A percentile compares a stretch with the other conserved stretches of the same genome.
Evolutionary conservation across 2,329 filamentous ascomycete species (phyloP).

Genomic region (Penicillium aurantiogriseum): DNA sequence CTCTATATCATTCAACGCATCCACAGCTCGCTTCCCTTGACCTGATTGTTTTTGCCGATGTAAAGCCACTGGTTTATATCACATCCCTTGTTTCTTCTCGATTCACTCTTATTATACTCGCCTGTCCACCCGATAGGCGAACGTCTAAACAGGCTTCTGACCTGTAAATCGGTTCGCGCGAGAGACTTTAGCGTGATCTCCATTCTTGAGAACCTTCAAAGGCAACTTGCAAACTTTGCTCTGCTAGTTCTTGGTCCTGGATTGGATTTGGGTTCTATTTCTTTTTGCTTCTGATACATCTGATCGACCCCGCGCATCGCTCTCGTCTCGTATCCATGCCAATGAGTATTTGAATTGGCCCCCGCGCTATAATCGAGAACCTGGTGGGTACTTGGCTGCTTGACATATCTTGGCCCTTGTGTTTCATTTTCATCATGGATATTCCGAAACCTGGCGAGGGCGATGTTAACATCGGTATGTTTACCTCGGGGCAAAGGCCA

Average conservation of each 20-base stretch:
- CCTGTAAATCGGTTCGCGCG: conserved; percentile 13
- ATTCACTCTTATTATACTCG: neutral
- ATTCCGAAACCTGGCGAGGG: conserved; percentile 22
- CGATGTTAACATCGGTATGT: conserved; percentile 25
- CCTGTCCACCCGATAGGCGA: neutral
- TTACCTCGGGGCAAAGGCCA: neutral
- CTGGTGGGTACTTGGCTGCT: neutral
- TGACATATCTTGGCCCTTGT: neutral
- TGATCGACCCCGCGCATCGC: neutral
- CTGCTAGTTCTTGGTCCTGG: neutral
- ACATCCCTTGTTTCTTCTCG: conserved; percentile 19
- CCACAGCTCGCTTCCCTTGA: neutral
- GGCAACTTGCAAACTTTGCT: neutral
- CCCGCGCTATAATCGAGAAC: neutral
- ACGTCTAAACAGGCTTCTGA: conserved; percentile 7
- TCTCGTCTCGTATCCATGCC: neutral
- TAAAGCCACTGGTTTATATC: neutral
- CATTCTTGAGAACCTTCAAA: neutral
- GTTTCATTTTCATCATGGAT: conserved; percentile 14
- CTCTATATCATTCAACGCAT: neutral
- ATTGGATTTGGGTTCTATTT: neutral
- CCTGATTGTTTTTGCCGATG: neutral
- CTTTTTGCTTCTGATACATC: neutral
- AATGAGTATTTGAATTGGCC: conserved; percentile 14
- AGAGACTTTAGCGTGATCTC: conserved; percentile 5